Conservation (phyloP, 768 basidiomycete species). For the Boletus sp. region DNA sequence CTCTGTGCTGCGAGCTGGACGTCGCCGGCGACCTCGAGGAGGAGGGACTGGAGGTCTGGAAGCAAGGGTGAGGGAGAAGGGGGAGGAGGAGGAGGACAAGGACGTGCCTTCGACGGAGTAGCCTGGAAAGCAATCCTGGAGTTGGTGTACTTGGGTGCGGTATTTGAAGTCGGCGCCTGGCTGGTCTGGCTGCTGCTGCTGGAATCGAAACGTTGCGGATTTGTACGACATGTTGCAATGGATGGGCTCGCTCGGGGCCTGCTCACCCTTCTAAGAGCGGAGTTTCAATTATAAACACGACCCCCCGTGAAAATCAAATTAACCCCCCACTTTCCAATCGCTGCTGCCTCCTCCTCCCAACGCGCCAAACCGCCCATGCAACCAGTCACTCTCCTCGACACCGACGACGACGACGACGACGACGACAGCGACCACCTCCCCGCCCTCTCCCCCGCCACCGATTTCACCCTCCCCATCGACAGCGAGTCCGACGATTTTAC, state of each 20-base stretch:
- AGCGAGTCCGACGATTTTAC: constrained; percentile 53
- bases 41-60: constrained; percentile 62
- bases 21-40: constrained; percentile 68
- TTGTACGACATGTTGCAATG: constrained; percentile 30
- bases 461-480: constrained; percentile 17
- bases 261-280: not conserved
- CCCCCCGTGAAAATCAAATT: constrained; percentile 8
- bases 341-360: constrained; percentile 17
- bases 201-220: constrained; percentile 25
- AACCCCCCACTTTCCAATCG: constrained; percentile 19
- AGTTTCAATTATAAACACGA: constrained; percentile 26
- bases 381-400: not conserved
- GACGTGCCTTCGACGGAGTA: constrained; percentile 67
- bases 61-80: constrained; percentile 16
- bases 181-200: constrained; percentile 15
- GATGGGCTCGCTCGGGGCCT: not conserved
- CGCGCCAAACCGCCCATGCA: constrained; percentile 3
- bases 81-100: constrained; percentile 20
- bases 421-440: constrained; percentile 25
- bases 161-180: constrained; percentile 38
- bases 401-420: constrained; percentile 13
- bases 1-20: constrained; percentile 64
- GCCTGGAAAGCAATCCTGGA: constrained; percentile 67
- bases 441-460: constrained; percentile 32
- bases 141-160: constrained; percentile 51